Conservation (phyloP, 2,329 filamentous ascomycete genomes). For the Microdochium trichocladiopsis region DNA sequence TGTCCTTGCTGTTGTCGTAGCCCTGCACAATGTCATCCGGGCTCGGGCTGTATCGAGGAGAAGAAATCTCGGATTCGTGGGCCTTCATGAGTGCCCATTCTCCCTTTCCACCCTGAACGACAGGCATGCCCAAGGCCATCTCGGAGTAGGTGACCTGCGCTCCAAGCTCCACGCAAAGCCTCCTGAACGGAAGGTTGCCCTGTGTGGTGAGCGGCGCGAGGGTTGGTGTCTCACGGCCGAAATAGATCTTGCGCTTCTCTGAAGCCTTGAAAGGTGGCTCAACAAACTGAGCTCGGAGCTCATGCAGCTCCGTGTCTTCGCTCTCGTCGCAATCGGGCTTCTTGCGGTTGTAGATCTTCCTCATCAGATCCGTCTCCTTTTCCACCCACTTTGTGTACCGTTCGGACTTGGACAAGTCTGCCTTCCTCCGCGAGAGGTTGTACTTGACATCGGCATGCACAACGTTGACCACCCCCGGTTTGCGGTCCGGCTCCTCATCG, state of each 20-base stretch:
- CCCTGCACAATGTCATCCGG: slow-evolving; percentile 52
- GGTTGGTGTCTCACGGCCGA: slow-evolving; percentile 85
- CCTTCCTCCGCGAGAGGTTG: slow-evolving; percentile 65
- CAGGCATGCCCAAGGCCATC: slow-evolving; percentile 89
- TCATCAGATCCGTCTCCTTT: slow-evolving; percentile 45
- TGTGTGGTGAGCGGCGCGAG: slow-evolving; percentile 95
- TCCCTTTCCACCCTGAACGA: slow-evolving; percentile 81
- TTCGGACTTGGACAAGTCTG: slow-evolving; percentile 66
- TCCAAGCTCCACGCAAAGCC: slow-evolving; percentile 82
- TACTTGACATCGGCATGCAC: slow-evolving; percentile 66
- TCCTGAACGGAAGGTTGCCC: slow-evolving; percentile 89
- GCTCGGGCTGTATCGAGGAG: slow-evolving; percentile 59
- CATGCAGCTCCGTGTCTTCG: slow-evolving; percentile 35
- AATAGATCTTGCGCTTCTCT: slow-evolving; percentile 91
- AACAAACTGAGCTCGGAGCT: slow-evolving; percentile 72
- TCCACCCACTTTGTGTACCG: slow-evolving; percentile 73
- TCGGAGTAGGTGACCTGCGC: slow-evolving; percentile 95
- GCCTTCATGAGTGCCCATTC: slow-evolving; percentile 96
- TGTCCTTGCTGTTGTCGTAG: slow-evolving; percentile 77
- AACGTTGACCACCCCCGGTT: slow-evolving; percentile 67
- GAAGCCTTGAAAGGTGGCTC: slow-evolving; percentile 85
- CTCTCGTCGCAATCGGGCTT: slow-evolving; percentile 31
- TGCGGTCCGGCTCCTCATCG: slow-evolving; percentile 25
- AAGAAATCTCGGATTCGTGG: slow-evolving; percentile 71
- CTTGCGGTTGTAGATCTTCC: slow-evolving; percentile 38